phyloP scores from a whole-genome alignment of 192 early-diverging fungal genomes.

The Coemansia sp. region DNA sequence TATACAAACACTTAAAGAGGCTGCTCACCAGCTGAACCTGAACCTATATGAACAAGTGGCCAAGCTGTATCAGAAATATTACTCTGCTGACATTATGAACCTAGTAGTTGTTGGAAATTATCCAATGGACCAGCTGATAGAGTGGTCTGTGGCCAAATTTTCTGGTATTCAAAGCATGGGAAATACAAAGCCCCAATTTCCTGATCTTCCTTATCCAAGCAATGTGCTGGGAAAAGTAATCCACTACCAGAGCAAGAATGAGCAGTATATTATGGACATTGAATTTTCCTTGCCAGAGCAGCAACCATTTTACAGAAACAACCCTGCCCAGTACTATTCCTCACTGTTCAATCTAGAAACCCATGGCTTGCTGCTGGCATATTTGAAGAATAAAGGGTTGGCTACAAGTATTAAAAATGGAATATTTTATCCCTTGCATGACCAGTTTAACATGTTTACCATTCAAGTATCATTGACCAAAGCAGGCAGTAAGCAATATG shows the following conservation, averaged over 20 bases:
- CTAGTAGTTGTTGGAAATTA: conserved; percentile 83
- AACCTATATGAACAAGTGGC: conserved; percentile 69
- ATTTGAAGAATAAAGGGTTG: conserved; percentile 84
- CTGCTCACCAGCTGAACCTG: neutral
- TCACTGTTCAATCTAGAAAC: conserved; percentile 83
- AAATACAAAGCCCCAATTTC: conserved; percentile 60
- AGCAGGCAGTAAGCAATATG: conserved; percentile 3
- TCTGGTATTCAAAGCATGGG: conserved; percentile 56
- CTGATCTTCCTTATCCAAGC: conserved; percentile 62
- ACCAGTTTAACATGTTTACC: neutral
- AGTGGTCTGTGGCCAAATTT: conserved; percentile 79
- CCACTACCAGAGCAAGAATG: conserved; percentile 71
- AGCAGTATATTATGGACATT: conserved; percentile 64
- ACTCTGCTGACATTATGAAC: conserved; percentile 93
- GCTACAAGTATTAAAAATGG: conserved; percentile 47
- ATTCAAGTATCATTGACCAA: neutral
- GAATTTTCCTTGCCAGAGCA: conserved; percentile 80
- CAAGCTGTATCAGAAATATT: conserved; percentile 80
- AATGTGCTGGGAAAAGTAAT: conserved; percentile 70
- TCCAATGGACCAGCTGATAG: conserved; percentile 64
- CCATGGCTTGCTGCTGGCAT: conserved; percentile 75
- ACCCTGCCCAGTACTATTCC: conserved; percentile 68
- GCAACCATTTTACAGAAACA: conserved; percentile 43
- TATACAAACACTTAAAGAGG: conserved; percentile 70
- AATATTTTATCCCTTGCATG: neutral